phyloP scores from a whole-genome alignment of 2,329 filamentous ascomycete genomes.

The Helotiales sp. region DNA sequence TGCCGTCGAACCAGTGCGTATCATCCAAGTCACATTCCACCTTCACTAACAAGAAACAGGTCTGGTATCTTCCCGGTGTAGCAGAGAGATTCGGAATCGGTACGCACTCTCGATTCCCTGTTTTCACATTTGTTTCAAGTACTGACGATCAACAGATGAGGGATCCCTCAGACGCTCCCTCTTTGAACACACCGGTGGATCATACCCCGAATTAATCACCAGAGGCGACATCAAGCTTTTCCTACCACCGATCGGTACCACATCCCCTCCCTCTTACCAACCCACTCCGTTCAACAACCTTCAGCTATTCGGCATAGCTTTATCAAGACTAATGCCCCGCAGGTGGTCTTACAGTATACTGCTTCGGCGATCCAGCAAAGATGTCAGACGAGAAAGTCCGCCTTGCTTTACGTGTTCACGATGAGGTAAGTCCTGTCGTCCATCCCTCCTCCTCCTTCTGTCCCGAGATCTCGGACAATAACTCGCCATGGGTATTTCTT shows the following conservation, averaged over 20 bases:
- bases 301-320: background rate
- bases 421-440: conserved; percentile 48
- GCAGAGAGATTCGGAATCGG: conserved; percentile 88
- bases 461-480: background rate
- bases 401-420: conserved; percentile 83
- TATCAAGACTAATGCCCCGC: conserved; percentile 16
- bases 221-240: conserved; percentile 94
- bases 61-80: conserved; percentile 85
- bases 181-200: conserved; percentile 95
- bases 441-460: background rate
- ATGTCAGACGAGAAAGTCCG: conserved; percentile 85
- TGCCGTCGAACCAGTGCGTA: conserved; percentile 87
- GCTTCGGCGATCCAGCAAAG: conserved; percentile 92
- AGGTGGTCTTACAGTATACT: conserved; percentile 87
- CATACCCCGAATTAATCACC: conserved; percentile 95
- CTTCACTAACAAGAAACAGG: conserved; percentile 44
- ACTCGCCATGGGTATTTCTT: background rate
- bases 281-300: background rate
- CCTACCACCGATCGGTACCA: conserved; percentile 89
- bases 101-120: conserved; percentile 18
- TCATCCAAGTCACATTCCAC: conserved; percentile 75
- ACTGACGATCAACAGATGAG: conserved; percentile 86
- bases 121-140: conserved; percentile 39
- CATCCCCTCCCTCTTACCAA: conserved; percentile 60
- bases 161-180: conserved; percentile 82